Evolutionary conservation across 129 eudicot species (phyloP).

Genomic region (Pittosporum tobira): DNA sequence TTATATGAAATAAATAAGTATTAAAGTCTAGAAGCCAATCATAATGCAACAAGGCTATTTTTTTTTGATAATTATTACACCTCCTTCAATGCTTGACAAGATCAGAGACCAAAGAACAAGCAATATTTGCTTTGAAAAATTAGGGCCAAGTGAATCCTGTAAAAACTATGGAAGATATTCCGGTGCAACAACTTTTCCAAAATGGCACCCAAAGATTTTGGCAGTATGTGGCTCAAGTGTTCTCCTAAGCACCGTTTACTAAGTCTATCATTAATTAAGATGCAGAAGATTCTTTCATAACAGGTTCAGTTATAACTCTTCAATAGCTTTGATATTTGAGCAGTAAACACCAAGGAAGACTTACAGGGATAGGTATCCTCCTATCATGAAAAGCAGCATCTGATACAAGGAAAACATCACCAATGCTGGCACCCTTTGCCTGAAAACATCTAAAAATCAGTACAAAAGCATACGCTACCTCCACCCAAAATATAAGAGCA

Average conservation of each 20-base stretch:
- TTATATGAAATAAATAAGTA: background rate
- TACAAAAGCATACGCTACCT: background rate
- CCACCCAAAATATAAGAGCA: too few relatives aligned
- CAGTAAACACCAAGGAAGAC: background rate
- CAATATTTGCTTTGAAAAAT: too few relatives aligned
- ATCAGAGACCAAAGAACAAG: background rate
- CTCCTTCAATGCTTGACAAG: too few relatives aligned
- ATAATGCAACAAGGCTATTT: background rate
- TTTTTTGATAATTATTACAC: too few relatives aligned
- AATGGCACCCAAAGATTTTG: too few relatives aligned
- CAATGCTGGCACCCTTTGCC: slow-evolving; percentile 83
- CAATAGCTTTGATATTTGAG: too few relatives aligned
- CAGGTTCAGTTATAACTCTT: background rate
- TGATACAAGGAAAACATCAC: slow-evolving; percentile 72
- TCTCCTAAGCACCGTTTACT: background rate
- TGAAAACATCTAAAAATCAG: slow-evolving; percentile 22
- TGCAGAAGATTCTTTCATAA: background rate
- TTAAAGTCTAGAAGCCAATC: background rate
- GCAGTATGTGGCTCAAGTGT: too few relatives aligned
- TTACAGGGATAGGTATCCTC: slow-evolving; percentile 89
- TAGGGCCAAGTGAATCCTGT: too few relatives aligned
- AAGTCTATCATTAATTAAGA: too few relatives aligned
- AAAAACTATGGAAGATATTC: too few relatives aligned
- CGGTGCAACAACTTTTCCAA: too few relatives aligned
- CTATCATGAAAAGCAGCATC: slow-evolving; percentile 83